Conservation (phyloP, 441 rosid genomes). For the Erodium texanum region DNA sequence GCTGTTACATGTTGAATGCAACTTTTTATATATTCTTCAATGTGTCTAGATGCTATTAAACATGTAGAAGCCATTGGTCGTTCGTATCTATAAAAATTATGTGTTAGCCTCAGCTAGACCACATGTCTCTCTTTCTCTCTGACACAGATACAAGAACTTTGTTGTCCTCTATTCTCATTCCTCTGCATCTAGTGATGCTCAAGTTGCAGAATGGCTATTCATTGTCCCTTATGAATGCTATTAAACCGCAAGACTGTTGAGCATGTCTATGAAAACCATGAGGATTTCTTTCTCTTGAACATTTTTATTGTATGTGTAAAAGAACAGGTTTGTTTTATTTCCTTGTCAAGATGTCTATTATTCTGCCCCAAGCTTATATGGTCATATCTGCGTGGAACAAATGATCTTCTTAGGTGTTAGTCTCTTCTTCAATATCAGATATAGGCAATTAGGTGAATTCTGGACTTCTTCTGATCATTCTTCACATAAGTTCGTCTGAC, state of each 20-base stretch:
- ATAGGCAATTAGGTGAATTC: not conserved
- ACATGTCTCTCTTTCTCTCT: too few species aligned
- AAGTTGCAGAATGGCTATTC: too few species aligned
- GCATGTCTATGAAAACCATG: not conserved
- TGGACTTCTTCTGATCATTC: too few species aligned
- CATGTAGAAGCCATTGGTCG: not conserved
- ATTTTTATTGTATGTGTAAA: not conserved
- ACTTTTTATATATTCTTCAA: not conserved
- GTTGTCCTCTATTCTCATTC: not conserved
- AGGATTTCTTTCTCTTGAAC: too few species aligned
- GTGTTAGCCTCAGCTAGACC: not conserved
- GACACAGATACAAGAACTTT: too few species aligned
- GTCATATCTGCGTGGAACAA: not conserved
- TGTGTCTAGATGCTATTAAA: not conserved
- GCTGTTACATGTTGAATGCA: not conserved
- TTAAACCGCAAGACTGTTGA: too few species aligned
- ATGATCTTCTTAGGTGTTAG: not conserved
- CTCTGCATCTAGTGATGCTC: not conserved
- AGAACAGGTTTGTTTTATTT: not conserved
- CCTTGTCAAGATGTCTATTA: not conserved
- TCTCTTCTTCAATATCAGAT: not conserved
- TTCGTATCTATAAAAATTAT: not conserved
- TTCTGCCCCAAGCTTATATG: not conserved
- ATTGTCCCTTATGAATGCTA: too few species aligned
- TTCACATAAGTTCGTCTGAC: too few species aligned